Evolutionary conservation across 805 yeast species (phyloP).

Genomic region (Alloascoidea africana): DNA sequence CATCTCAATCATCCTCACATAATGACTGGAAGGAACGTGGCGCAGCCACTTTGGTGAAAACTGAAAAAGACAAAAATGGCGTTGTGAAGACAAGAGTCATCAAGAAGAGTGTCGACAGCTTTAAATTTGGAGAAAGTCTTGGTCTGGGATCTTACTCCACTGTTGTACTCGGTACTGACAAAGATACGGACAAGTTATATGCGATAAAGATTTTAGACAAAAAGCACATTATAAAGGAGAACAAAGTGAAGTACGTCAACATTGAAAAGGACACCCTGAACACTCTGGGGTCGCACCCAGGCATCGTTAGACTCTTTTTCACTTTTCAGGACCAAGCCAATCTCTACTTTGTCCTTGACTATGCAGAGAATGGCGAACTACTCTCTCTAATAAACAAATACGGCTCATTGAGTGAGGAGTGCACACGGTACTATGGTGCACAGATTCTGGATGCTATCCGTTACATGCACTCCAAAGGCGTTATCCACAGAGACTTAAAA

Average conservation of each 20-base stretch:
- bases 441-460: constrained; percentile 86
- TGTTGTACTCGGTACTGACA: constrained; percentile 75
- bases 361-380: constrained; percentile 91
- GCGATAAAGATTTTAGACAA: constrained; percentile 90
- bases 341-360: constrained; percentile 83
- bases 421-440: constrained; percentile 66
- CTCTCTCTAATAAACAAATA: constrained; percentile 60
- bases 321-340: constrained; percentile 89
- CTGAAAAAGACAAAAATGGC: constrained; percentile 29
- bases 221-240: constrained; percentile 85
- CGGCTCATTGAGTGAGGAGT: constrained; percentile 63
- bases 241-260: constrained; percentile 88
- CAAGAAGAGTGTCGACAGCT: constrained; percentile 57
- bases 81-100: constrained; percentile 34
- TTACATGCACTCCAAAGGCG: constrained; percentile 80
- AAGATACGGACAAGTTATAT: constrained; percentile 56
- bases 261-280: constrained; percentile 87
- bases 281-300: constrained; percentile 84
- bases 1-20: no score
- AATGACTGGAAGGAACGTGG: constrained; percentile 43
- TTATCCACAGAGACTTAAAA: constrained; percentile 86
- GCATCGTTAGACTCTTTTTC: constrained; percentile 79
- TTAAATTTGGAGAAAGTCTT: constrained; percentile 71
- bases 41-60: constrained; percentile 38
- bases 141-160: constrained; percentile 97